Percentiles rank a stretch among this genome's conserved stretches.
phyloP scores from a whole-genome alignment of 2,329 filamentous ascomycete genomes.

The Ceratocystis papillata region DNA sequence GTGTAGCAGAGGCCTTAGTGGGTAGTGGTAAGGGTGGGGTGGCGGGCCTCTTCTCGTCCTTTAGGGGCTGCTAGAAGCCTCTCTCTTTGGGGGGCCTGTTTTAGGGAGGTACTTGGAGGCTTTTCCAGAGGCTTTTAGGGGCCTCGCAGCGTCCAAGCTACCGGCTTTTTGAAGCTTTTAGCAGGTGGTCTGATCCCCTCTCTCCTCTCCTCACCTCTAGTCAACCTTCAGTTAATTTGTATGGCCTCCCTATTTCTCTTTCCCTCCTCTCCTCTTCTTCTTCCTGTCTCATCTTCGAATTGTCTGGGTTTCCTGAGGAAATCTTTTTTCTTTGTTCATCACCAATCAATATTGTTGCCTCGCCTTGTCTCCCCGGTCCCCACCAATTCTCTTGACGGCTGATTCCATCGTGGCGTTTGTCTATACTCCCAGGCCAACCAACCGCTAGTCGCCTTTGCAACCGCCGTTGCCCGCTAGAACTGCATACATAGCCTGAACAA shows the following conservation, averaged over 20 bases:
- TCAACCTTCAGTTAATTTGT: neutral
- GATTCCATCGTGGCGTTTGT: neutral
- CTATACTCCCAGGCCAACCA: neutral
- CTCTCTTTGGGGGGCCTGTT: neutral
- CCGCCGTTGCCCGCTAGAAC: slow-evolving; percentile 2
- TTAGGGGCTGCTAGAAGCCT: too few relatives aligned
- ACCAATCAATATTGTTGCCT: too few relatives aligned
- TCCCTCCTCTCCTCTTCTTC: neutral
- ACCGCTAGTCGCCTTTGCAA: neutral
- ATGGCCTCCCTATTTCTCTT: neutral
- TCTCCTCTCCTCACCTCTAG: neutral
- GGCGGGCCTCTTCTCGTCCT: too few relatives aligned
- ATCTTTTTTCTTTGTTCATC: too few relatives aligned
- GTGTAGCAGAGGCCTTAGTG: too few relatives aligned
- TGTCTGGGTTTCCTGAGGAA: too few relatives aligned
- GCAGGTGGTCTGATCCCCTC: slow-evolving; percentile 15
- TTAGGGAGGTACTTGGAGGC: neutral
- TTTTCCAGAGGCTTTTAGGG: neutral
- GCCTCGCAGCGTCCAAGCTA: slow-evolving; percentile 1
- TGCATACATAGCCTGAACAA: slow-evolving; percentile 11
- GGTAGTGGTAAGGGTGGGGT: too few relatives aligned
- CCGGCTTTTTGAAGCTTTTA: neutral
- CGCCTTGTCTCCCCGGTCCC: too few relatives aligned
- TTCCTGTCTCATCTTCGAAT: neutral
- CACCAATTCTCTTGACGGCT: neutral